These are phyloP conservation scores for Colletotrichum ledebouriae DNA, from an alignment of 2,329 filamentous ascomycete genomes.

Conservation along the genomic window DNA sequence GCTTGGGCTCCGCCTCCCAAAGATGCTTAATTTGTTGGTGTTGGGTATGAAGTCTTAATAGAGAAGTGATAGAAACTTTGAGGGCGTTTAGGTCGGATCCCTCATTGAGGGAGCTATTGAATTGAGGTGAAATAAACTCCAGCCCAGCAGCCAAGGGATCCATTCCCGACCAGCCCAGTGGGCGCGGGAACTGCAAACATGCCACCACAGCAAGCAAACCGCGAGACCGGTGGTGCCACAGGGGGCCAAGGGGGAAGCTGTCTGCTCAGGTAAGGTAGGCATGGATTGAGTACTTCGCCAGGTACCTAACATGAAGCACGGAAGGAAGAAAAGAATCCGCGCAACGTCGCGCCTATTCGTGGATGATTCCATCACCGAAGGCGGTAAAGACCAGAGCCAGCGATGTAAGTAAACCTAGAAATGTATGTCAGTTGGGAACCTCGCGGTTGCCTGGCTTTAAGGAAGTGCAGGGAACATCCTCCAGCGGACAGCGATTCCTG, in stretches of 20 bases:
- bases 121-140: conserved; percentile 5
- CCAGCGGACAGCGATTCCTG: too few species aligned
- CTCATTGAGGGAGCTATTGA: neutral
- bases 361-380: neutral
- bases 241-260: too few species aligned
- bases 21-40: conserved; percentile 4
- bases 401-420: too few species aligned
- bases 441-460: too few species aligned
- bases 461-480: too few species aligned
- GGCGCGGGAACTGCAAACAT: neutral
- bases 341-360: conserved; percentile 29
- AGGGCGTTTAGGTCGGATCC: conserved; percentile 2
- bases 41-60: neutral
- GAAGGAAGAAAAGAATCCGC: too few species aligned
- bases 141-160: conserved; percentile 3
- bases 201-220: conserved; percentile 23
- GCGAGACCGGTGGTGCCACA: conserved; percentile 35
- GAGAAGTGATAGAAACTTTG: conserved; percentile 2
- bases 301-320: too few species aligned
- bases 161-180: conserved; percentile 9
- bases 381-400: too few species aligned
- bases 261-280: too few species aligned
- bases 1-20: neutral
- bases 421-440: too few species aligned
- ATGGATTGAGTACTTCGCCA: too few species aligned